Base-by-base conservation (phyloP, 2,329 filamentous ascomycete genomes). In the Mycosphaerella sp. region DNA sequence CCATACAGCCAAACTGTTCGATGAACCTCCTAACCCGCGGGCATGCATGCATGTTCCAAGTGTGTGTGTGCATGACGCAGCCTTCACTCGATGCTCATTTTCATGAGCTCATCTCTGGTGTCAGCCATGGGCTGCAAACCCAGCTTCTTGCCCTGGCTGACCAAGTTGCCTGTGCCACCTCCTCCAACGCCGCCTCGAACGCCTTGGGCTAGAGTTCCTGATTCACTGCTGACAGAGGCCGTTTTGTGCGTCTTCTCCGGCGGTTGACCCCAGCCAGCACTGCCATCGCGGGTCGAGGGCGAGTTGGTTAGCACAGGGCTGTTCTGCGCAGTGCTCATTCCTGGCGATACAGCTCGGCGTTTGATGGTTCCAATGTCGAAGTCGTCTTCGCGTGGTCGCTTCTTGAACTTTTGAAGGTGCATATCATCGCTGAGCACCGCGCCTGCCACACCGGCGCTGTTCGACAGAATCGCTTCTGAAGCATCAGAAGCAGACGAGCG, bases 111-210 rank as follows among this genome's bases (percentile, higher is more conserved):
- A 69, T 96, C 92, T 68, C 89, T 89, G n/a, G 92, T 92, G 71
- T 96, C 92, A 14, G 82, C 86, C 91, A 97, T 96, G 1, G 91
- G 89, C 72, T 96, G 91, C 62, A 95, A 79, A 7, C 89, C 89
- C 11, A 95, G 78, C 34, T 88, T 59, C 76, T 85, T 79, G 31
- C 64, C 64, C 42, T 62, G 59, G 47, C 53, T 59, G 29, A 59
- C 54, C 43, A 62, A 43, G 34, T 59, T 55, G 9, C 55, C 56
- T 36, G 26, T 39, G 9, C 51, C 40, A 31, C 56, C 53, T 10
- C 56, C 56, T 45, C 44, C 53, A 47, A 54, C 58, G 31, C 56
- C 54, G 39, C 51, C 36, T 32, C 54, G 54, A 10, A 41, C 23
- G 5, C 29, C 17, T 14, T 40, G 59, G 7, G 47, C 51, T 42